These are phyloP conservation scores for Blepharisma undulans DNA, from an alignment of 169 alveolate species.

Conservation along the genomic window DNA sequence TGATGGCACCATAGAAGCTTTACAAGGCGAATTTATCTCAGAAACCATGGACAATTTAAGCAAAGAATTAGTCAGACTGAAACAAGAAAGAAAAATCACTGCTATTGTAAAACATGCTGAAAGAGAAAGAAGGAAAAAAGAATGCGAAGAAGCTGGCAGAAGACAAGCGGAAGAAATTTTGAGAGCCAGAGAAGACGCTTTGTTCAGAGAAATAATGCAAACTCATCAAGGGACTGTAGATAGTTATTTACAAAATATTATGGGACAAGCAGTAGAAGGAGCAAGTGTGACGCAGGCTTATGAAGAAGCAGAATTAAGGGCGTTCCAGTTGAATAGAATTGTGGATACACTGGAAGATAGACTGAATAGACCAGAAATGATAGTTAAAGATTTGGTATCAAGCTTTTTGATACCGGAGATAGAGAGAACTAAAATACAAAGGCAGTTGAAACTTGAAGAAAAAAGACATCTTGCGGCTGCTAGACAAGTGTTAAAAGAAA, in stretches of 20 bases:
- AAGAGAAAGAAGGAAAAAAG: conserved; percentile 91
- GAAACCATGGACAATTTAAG: conserved; percentile 90
- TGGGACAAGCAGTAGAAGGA: conserved; percentile 72
- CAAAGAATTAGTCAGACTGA: conserved; percentile 89
- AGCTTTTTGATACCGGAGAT: conserved; percentile 90
- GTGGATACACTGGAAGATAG: conserved; percentile 87
- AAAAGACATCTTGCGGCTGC: conserved; percentile 43
- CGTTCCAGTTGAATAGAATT: conserved; percentile 77
- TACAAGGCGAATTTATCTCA: conserved; percentile 86
- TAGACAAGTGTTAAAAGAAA: conserved; percentile 3
- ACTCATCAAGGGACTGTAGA: conserved; percentile 92
- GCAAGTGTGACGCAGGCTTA: conserved; percentile 80
- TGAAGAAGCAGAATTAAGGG: conserved; percentile 84
- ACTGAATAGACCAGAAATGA: conserved; percentile 77
- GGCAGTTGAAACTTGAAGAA: conserved; percentile 38
- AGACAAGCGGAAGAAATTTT: conserved; percentile 93
- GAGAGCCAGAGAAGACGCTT: conserved; percentile 89
- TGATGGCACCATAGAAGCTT: conserved; percentile 86
- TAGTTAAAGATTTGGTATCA: conserved; percentile 86
- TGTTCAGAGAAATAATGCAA: conserved; percentile 85
- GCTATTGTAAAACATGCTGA: conserved; percentile 92
- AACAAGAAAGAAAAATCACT: conserved; percentile 88
- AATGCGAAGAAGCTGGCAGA: conserved; percentile 93
- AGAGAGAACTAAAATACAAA: conserved; percentile 67
- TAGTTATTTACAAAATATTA: conserved; percentile 87